Evolutionary conservation across 305 asterid genomes (phyloP).

Genomic region (Striga hermonthica): DNA sequence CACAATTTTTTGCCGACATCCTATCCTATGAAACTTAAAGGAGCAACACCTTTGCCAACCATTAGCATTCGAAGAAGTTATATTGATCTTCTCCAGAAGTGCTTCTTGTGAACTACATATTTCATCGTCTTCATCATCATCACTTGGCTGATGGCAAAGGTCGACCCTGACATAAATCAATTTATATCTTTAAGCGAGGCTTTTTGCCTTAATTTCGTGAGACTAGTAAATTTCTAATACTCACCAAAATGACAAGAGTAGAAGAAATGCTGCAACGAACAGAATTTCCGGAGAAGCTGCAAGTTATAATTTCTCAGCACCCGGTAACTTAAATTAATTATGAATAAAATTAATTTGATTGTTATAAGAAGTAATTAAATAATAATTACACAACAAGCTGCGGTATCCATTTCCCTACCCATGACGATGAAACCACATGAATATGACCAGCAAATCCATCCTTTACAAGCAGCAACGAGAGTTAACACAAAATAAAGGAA

Average conservation of each 20-base stretch:
- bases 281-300: constrained; percentile 86
- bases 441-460: constrained; percentile 83
- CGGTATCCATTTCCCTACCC: constrained; percentile 57
- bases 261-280: constrained; percentile 75
- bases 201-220: constrained; percentile 5
- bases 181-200: constrained; percentile 30
- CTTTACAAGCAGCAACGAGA: constrained; percentile 88
- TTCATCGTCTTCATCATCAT: constrained; percentile 87
- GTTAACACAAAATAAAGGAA: constrained; percentile 70
- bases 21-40: constrained; percentile 47
- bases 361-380: no score
- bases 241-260: constrained; percentile 92
- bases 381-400: constrained; percentile 23
- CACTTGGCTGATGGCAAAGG: constrained; percentile 87
- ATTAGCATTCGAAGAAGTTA: constrained; percentile 37
- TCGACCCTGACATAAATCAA: constrained; percentile 73
- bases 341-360: no score
- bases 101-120: constrained; percentile 55
- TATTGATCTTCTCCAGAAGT: constrained; percentile 59
- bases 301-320: constrained; percentile 31
- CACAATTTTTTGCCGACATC: constrained; percentile 92
- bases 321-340: constrained; percentile 13
- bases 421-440: constrained; percentile 83
- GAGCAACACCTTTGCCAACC: constrained; percentile 60
- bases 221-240: neutral